Conservation (phyloP, 1,284 basidiomycete genomes). For the Sanghuangporus sanghuang region DNA sequence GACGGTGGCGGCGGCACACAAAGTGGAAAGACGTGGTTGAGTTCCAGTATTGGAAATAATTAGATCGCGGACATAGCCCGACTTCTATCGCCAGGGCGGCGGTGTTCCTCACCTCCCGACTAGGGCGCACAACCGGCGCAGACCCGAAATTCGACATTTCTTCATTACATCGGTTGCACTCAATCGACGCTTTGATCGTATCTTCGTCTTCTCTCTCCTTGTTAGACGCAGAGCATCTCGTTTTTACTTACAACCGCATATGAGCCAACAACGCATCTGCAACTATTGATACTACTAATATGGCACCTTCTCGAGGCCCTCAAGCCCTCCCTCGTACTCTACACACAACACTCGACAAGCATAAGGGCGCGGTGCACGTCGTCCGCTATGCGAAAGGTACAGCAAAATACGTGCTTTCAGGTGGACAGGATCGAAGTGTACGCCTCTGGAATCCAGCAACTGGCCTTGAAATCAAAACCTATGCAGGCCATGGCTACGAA, state of each 20-base stretch:
- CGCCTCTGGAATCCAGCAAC: constrained; percentile 86
- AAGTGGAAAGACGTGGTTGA: neutral
- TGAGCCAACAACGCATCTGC: neutral
- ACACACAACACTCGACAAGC: constrained; percentile 54
- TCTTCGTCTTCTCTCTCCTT: neutral
- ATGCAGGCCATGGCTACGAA: constrained; percentile 90
- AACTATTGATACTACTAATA: constrained; percentile 23
- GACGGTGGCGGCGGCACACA: neutral
- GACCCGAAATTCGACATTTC: neutral
- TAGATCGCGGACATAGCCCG: neutral
- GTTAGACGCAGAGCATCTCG: neutral
- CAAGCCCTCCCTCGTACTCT: constrained; percentile 53
- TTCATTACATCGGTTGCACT: too few species aligned
- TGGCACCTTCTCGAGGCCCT: constrained; percentile 64
- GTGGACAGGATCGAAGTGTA: constrained; percentile 86
- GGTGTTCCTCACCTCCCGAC: neutral
- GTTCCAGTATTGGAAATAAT: neutral
- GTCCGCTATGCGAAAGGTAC: constrained; percentile 81
- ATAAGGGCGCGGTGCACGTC: constrained; percentile 81
- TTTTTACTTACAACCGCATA: neutral
- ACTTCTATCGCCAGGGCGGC: neutral
- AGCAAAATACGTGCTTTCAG: constrained; percentile 86
- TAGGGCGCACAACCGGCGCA: neutral
- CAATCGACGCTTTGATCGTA: neutral
- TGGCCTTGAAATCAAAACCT: constrained; percentile 87